These are phyloP conservation scores for Plenodomus biglobosus DNA, from an alignment of 2,329 filamentous ascomycete species.

Conservation along the genomic window DNA sequence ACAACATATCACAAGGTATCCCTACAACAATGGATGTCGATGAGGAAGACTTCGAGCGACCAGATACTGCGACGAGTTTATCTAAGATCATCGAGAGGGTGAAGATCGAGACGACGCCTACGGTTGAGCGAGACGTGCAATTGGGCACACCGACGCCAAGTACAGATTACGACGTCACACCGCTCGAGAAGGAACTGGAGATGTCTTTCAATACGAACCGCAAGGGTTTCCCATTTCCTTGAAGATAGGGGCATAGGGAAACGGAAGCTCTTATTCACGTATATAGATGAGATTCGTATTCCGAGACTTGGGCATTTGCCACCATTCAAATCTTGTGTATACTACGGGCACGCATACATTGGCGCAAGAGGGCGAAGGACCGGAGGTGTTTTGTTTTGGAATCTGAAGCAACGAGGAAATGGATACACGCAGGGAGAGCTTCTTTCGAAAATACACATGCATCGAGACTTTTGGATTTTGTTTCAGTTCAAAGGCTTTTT, in stretches of 20 bases:
- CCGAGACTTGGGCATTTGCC: not conserved
- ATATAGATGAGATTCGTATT: not conserved
- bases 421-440: not conserved
- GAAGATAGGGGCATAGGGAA: not conserved
- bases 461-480: no score
- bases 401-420: not conserved
- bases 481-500: no score
- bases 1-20: conserved; percentile 49
- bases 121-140: conserved; percentile 42
- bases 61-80: conserved; percentile 45
- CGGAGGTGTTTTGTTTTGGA: not conserved
- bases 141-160: conserved; percentile 22
- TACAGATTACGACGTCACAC: conserved; percentile 18
- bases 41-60: conserved; percentile 51
- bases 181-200: conserved; percentile 36
- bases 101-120: conserved; percentile 50
- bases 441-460: not conserved
- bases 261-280: not conserved
- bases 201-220: conserved; percentile 31
- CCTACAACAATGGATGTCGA: conserved; percentile 49
- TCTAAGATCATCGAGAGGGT: conserved; percentile 49
- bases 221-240: conserved; percentile 10
- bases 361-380: not conserved
- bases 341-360: not conserved
- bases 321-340: not conserved